These are phyloP conservation scores for Mortierella sp. DNA, from an alignment of 371 early-diverging fungal species.

Conservation along the genomic window DNA sequence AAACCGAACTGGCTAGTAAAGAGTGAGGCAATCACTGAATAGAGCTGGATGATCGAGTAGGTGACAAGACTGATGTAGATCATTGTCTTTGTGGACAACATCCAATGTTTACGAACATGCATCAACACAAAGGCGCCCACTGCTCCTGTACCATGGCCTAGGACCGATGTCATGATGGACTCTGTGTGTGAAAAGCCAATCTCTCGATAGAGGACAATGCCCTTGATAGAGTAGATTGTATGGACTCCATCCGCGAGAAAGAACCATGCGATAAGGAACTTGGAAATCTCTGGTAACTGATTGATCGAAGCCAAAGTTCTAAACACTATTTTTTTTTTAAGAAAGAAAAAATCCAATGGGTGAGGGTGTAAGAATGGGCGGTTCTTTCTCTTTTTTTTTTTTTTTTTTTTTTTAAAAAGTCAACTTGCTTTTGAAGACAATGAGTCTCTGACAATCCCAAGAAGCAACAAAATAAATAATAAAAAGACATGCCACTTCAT, in stretches of 20 bases:
- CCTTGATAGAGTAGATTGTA: slow-evolving; percentile 30
- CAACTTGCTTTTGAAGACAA: neutral
- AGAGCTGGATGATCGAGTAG: neutral
- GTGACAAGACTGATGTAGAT: neutral
- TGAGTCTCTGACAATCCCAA: neutral
- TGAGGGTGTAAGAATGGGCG: no score
- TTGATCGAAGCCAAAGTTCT: slow-evolving; percentile 1
- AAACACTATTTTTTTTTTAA: no score
- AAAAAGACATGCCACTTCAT: no score
- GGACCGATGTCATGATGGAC: neutral
- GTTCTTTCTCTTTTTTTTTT: no score
- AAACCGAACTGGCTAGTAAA: neutral
- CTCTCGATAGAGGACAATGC: slow-evolving; percentile 7
- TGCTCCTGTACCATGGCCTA: neutral
- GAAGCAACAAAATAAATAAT: no score
- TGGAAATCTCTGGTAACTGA: slow-evolving; percentile 29
- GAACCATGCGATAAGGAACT: slow-evolving; percentile 42
- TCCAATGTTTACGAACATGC: neutral
- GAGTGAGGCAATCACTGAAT: neutral
- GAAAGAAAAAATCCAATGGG: no score
- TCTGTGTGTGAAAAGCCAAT: neutral
- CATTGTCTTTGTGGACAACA: neutral
- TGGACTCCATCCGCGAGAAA: slow-evolving; percentile 39
- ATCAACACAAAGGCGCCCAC: neutral
- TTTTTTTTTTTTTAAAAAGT: neutral